Evolutionary conservation across 106 monocot species (phyloP).

Genomic region (Alisma plantagoaquatica): DNA sequence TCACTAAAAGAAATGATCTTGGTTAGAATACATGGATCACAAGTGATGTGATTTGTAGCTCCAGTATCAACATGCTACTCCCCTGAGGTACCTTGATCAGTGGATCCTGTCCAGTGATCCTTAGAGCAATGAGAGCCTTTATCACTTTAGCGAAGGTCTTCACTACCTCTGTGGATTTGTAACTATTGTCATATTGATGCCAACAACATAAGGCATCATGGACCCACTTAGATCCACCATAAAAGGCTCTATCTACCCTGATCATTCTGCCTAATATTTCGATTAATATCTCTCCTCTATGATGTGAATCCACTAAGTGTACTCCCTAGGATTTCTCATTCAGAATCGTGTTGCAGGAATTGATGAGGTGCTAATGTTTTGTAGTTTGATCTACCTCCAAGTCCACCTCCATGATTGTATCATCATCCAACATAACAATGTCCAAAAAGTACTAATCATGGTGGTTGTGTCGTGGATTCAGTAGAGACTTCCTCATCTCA

Average conservation of each 20-base stretch:
- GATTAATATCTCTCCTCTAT: too few relatives aligned
- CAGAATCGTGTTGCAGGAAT: not conserved
- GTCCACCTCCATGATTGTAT: not conserved
- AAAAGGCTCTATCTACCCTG: too few relatives aligned
- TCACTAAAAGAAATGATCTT: not conserved
- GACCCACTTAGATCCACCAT: too few relatives aligned
- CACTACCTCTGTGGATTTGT: not conserved
- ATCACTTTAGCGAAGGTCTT: not conserved
- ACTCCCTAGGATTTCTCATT: not conserved
- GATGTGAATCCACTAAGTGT: not conserved
- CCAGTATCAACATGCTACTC: slow-evolving; percentile 2
- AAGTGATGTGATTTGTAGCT: not conserved
- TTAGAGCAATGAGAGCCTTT: not conserved
- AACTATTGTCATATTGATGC: not conserved
- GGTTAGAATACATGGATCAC: not conserved
- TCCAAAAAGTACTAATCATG: not conserved
- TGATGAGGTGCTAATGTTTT: not conserved
- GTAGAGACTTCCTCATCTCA: not conserved
- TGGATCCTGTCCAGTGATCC: too few relatives aligned
- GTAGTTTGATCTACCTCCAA: not conserved
- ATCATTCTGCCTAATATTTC: too few relatives aligned
- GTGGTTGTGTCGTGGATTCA: not conserved
- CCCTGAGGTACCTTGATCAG: too few relatives aligned
- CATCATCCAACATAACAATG: not conserved
- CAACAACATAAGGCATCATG: not conserved